Percentiles rank a stretch among this genome's conserved stretches.
Conservation (phyloP, 2,329 filamentous ascomycete genomes). For the Emergomyces africanus region DNA sequence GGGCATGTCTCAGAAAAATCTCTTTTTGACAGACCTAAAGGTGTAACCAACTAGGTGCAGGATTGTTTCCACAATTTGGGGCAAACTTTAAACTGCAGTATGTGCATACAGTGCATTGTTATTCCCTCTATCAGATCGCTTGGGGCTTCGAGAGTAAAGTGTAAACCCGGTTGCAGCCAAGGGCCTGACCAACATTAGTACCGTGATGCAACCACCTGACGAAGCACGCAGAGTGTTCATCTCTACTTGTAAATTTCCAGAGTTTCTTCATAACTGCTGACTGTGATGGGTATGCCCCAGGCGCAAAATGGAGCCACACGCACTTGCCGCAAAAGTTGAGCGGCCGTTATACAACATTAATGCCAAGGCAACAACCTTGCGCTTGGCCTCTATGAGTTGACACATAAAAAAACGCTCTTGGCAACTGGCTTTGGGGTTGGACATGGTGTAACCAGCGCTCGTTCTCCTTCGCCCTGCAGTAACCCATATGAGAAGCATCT, state of each 20-base stretch:
- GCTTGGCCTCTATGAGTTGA: neutral
- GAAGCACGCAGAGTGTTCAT: neutral
- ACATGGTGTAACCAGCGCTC: neutral
- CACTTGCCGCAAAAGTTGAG: neutral
- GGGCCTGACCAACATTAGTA: neutral
- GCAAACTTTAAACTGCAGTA: slow-evolving; percentile 1
- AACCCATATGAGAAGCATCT: slow-evolving; percentile 1
- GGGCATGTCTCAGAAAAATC: neutral
- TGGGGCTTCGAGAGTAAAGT: too few species aligned
- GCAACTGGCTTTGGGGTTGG: neutral
- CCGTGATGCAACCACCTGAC: neutral
- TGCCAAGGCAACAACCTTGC: neutral
- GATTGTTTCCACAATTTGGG: neutral
- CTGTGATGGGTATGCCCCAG: neutral
- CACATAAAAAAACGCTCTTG: neutral
- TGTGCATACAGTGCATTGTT: neutral
- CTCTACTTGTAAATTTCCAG: neutral
- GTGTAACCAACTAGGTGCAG: neutral
- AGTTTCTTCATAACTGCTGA: neutral
- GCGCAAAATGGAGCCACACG: neutral
- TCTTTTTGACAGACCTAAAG: neutral
- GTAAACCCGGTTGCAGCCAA: neutral
- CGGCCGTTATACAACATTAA: neutral
- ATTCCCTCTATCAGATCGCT: too few species aligned
- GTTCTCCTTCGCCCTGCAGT: neutral